These are phyloP conservation scores for Furcasterigmium furcatum DNA, from an alignment of 2,329 filamentous ascomycete genomes.

Conservation along the genomic window DNA sequence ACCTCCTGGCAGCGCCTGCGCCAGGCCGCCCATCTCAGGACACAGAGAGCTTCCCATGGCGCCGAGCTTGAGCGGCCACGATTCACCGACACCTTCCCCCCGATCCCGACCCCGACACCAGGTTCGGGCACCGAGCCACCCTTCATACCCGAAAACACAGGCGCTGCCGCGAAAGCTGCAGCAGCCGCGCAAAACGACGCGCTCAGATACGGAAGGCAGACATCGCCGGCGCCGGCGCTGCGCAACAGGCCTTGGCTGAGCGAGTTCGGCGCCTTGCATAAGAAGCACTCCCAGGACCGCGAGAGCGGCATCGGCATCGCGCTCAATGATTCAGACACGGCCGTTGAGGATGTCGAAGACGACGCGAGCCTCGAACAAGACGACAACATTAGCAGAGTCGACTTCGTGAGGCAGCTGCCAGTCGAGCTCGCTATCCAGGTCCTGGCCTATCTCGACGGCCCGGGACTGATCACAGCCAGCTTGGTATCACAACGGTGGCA, in stretches of 20 bases:
- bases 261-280: conserved; percentile 24
- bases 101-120: conserved; percentile 35
- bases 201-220: not conserved
- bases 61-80: not conserved
- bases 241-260: conserved; percentile 42
- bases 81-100: conserved; percentile 25
- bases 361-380: conserved; percentile 23
- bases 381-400: conserved; percentile 46
- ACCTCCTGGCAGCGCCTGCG: conserved; percentile 51
- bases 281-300: conserved; percentile 40
- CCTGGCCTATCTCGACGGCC: conserved; percentile 52
- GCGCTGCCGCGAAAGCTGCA: conserved; percentile 59
- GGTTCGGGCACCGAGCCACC: conserved; percentile 53
- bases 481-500: conserved; percentile 51
- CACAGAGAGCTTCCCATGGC: conserved; percentile 42
- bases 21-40: conserved; percentile 48
- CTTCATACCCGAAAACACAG: conserved; percentile 56
- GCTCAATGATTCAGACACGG: conserved; percentile 34
- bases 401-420: conserved; percentile 56
- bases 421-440: conserved; percentile 58
- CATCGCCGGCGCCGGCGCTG: conserved; percentile 36
- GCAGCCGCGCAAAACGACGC: conserved; percentile 51
- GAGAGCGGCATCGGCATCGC: conserved; percentile 65
- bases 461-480: conserved; percentile 44
- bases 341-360: conserved; percentile 22